phyloP scores from a whole-genome alignment of 2,329 filamentous ascomycete genomes.

The Xenoacremonium recifei region DNA sequence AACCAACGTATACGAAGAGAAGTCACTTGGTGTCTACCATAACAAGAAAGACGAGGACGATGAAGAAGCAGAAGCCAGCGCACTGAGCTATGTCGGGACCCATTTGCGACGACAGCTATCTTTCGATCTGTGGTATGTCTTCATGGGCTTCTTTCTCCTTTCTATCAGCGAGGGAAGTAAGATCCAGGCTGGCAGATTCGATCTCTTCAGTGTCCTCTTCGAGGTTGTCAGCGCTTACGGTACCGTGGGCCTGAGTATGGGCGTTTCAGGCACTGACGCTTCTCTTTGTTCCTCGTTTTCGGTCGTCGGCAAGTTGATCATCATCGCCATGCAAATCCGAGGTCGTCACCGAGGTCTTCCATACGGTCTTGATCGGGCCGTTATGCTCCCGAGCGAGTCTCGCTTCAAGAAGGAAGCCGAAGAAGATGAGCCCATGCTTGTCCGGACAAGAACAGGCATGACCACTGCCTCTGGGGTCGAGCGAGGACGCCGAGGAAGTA shows the following conservation, averaged over 20 bases:
- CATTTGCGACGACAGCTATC: constrained; percentile 92
- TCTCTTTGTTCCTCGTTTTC: constrained; percentile 83
- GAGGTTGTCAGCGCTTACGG: constrained; percentile 91
- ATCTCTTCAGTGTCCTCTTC: constrained; percentile 71
- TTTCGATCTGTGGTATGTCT: constrained; percentile 97
- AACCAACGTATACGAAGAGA: constrained; percentile 96
- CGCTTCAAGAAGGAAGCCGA: constrained; percentile 53
- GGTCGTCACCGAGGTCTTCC: constrained; percentile 67
- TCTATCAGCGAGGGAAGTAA: constrained; percentile 79
- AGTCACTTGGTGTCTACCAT: constrained; percentile 72
- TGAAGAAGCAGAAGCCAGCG: constrained; percentile 52
- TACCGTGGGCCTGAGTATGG: constrained; percentile 87
- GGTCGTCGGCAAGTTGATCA: constrained; percentile 67
- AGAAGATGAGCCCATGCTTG: constrained; percentile 40
- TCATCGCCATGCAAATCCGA: constrained; percentile 68
- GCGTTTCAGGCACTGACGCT: constrained; percentile 72
- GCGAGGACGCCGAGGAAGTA: constrained; percentile 22
- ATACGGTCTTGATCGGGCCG: constrained; percentile 63
- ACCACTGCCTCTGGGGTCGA: constrained; percentile 33
- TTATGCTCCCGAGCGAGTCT: constrained; percentile 57
- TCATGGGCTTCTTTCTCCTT: constrained; percentile 89
- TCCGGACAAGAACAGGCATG: constrained; percentile 34
- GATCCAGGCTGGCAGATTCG: constrained; percentile 63
- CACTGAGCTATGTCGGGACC: constrained; percentile 81
- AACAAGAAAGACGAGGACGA: constrained; percentile 45